Evolutionary conservation across 805 yeast genomes (phyloP).

Genomic region (Kodamaea jinghongensis): DNA sequence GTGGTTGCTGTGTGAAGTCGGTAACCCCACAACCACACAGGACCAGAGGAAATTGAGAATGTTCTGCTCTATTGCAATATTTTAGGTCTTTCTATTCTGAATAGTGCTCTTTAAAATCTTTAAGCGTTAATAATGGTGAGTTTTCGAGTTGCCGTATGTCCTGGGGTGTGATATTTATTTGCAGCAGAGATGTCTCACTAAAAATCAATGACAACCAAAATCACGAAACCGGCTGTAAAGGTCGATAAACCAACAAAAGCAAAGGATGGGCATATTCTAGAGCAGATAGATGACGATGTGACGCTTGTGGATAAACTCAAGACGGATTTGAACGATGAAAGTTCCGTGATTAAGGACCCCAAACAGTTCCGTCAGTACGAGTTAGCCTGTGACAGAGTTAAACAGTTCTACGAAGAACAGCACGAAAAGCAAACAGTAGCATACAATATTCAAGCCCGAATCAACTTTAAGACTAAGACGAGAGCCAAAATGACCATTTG

Average conservation of each 20-base stretch:
- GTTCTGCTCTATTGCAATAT: too few relatives aligned
- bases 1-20: too few relatives aligned
- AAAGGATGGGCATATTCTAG: constrained; percentile 11
- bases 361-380: constrained; percentile 62
- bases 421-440: constrained; percentile 71
- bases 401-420: constrained; percentile 63
- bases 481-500: constrained; percentile 68
- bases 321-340: constrained; percentile 2
- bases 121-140: too few relatives aligned
- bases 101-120: too few relatives aligned
- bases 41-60: too few relatives aligned
- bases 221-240: constrained; percentile 1
- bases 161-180: too few relatives aligned
- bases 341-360: constrained; percentile 23
- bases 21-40: too few relatives aligned
- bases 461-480: constrained; percentile 65
- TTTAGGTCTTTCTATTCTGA: neutral
- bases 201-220: constrained; percentile 1
- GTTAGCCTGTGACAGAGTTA: constrained; percentile 65
- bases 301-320: constrained; percentile 18
- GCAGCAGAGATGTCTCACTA: neutral
- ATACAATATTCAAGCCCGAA: constrained; percentile 66
- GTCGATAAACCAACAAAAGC: neutral
- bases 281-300: constrained; percentile 19
- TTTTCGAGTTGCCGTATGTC: too few relatives aligned